Percentiles rank a stretch among this genome's conserved stretches.
These are phyloP conservation scores for Santalum album DNA, from an alignment of 164 flowering plant genomes.

Conservation along the genomic window DNA sequence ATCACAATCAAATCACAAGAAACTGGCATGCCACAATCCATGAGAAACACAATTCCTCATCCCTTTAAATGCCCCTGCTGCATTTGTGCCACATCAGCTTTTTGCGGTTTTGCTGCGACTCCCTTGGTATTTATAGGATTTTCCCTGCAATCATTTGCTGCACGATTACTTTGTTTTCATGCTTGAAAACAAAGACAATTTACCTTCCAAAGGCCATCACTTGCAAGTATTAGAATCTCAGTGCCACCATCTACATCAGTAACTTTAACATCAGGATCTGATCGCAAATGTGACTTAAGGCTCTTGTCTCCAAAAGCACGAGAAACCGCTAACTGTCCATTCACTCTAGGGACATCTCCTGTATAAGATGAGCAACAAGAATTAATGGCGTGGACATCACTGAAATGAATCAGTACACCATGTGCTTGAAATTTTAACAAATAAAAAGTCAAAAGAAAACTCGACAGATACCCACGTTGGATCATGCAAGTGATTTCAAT, in stretches of 20 bases:
- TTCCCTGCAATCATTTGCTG: too few species aligned
- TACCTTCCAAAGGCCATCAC: conserved; percentile 53
- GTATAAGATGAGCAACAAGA: conserved; percentile 1
- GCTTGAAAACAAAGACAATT: too few species aligned
- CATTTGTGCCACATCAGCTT: too few species aligned
- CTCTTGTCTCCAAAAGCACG: conserved; percentile 57
- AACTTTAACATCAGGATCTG: conserved; percentile 33
- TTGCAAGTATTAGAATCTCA: conserved; percentile 39
- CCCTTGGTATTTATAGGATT: too few species aligned
- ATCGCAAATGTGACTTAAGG: conserved; percentile 39
- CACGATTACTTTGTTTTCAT: too few species aligned
- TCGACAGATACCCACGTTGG: too few species aligned
- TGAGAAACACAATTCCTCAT: too few species aligned
- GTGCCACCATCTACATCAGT: conserved; percentile 12
- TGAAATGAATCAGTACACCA: neutral
- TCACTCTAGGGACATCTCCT: conserved; percentile 50
- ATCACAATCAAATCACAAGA: too few species aligned
- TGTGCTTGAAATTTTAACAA: neutral
- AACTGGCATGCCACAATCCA: too few species aligned
- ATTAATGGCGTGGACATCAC: neutral
- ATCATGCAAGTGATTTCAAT: too few species aligned
- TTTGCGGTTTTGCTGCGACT: too few species aligned
- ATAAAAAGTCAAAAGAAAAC: neutral
- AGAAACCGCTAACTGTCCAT: conserved; percentile 50
- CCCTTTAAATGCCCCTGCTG: too few species aligned